Evolutionary conservation across 2,329 filamentous ascomycete species (phyloP).

Genomic region (Pseudogymnoascus sp.): DNA sequence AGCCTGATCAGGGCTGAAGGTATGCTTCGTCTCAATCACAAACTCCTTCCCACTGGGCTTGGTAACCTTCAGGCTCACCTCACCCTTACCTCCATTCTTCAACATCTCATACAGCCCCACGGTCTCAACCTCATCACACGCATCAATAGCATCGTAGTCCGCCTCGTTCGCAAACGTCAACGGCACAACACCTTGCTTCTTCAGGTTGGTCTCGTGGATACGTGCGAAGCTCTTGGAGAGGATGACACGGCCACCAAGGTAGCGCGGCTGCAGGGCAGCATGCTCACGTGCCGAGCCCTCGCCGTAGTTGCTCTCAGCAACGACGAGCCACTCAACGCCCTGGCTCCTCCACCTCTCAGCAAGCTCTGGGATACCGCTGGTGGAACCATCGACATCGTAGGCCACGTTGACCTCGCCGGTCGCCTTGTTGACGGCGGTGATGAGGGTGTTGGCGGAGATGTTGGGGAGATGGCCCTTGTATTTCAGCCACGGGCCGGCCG

Average conservation of each 20-base stretch:
- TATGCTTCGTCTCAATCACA: slow-evolving; percentile 73
- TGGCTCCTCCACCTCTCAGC: slow-evolving; percentile 74
- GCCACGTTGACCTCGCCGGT: slow-evolving; percentile 90
- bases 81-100: slow-evolving; percentile 66
- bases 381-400: slow-evolving; percentile 73
- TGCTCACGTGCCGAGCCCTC: slow-evolving; percentile 86
- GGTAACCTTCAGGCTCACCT: slow-evolving; percentile 60
- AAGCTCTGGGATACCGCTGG: slow-evolving; percentile 77
- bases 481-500: slow-evolving; percentile 94
- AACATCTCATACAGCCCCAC: slow-evolving; percentile 80
- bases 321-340: slow-evolving; percentile 77
- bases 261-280: slow-evolving; percentile 83
- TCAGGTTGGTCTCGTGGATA: slow-evolving; percentile 92
- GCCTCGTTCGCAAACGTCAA: slow-evolving; percentile 81
- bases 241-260: slow-evolving; percentile 77
- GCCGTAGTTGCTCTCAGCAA: slow-evolving; percentile 96
- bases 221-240: slow-evolving; percentile 81
- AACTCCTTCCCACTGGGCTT: slow-evolving; percentile 60
- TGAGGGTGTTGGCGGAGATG: slow-evolving; percentile 94
- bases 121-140: slow-evolving; percentile 76
- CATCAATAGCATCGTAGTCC: slow-evolving; percentile 78
- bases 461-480: slow-evolving; percentile 99
- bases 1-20: slow-evolving; percentile 82
- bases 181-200: slow-evolving; percentile 95
- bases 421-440: slow-evolving; percentile 85